Conservation (phyloP, 2,329 filamentous ascomycete species). For the Sporothrix euskadiensis region DNA sequence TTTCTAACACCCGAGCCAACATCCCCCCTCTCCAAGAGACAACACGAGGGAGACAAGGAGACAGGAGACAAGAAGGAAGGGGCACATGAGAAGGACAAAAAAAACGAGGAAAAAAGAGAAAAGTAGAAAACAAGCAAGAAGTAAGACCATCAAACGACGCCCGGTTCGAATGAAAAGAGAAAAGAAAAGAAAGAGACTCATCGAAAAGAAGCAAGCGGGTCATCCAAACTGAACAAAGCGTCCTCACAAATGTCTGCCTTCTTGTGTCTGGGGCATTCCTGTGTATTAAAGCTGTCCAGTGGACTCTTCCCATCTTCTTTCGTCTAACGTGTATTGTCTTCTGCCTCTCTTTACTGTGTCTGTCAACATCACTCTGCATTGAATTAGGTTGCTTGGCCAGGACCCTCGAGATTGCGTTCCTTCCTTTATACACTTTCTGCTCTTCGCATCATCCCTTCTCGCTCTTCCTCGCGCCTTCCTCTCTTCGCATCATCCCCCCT, state of each 20-base stretch:
- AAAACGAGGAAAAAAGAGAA: neutral
- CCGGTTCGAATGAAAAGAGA: neutral
- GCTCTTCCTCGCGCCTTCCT: neutral
- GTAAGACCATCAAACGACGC: neutral
- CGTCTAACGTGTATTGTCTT: neutral
- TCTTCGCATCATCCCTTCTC: neutral
- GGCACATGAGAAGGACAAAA: neutral
- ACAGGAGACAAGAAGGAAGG: neutral
- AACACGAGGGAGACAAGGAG: neutral
- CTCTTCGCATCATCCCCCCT: neutral
- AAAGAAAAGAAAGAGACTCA: too few species aligned
- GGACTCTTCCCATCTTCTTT: neutral
- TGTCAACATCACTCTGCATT: neutral
- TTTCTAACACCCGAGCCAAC: neutral
- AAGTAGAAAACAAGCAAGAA: neutral
- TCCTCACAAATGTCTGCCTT: neutral
- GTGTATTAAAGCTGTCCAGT: neutral
- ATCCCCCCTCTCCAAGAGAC: neutral
- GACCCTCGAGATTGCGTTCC: conserved; percentile 6
- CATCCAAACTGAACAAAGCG: neutral
- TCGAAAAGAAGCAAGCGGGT: neutral
- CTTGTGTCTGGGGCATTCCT: neutral
- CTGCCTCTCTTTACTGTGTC: neutral
- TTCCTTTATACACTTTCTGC: neutral
- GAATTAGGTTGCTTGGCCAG: conserved; percentile 6